Evolutionary conservation across 306 rosid species (phyloP).

Genomic region (Rosa persica): DNA sequence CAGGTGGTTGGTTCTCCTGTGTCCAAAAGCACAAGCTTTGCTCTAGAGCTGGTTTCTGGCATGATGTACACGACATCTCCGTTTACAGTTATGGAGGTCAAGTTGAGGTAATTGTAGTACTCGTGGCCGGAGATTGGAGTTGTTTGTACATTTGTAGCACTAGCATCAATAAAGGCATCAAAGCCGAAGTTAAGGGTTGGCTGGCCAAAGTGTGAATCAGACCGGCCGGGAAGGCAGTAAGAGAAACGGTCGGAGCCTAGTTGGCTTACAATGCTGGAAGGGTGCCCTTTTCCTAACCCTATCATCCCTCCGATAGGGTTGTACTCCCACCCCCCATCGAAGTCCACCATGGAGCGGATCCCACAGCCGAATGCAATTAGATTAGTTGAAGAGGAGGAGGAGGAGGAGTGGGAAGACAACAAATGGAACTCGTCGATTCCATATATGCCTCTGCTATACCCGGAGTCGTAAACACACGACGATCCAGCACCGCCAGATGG

Average conservation of each 20-base stretch:
- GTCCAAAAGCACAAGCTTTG: neutral
- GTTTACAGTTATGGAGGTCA: neutral
- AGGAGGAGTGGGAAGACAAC: neutral
- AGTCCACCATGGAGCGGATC: neutral
- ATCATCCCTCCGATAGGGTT: constrained; percentile 1
- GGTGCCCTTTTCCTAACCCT: neutral
- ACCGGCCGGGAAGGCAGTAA: neutral
- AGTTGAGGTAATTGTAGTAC: neutral
- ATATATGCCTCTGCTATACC: neutral
- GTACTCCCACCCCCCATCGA: neutral
- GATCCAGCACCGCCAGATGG: neutral
- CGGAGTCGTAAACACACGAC: neutral
- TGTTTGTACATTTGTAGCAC: neutral
- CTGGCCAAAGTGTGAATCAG: neutral
- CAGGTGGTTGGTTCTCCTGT: neutral
- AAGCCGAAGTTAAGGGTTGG: constrained; percentile 1
- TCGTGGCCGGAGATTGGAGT: neutral
- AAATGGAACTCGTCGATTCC: neutral
- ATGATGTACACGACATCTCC: neutral
- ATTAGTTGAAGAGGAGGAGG: neutral
- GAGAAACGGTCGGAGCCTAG: constrained; percentile 5
- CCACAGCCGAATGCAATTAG: neutral
- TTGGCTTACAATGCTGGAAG: constrained; percentile 8
- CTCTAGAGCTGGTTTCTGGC: neutral
- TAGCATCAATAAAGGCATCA: neutral